Evolutionary conservation across 2,329 filamentous ascomycete species (phyloP), one percentile per base, ranked within the genome.

Genomic region (Falciphora oryzae): DNA sequence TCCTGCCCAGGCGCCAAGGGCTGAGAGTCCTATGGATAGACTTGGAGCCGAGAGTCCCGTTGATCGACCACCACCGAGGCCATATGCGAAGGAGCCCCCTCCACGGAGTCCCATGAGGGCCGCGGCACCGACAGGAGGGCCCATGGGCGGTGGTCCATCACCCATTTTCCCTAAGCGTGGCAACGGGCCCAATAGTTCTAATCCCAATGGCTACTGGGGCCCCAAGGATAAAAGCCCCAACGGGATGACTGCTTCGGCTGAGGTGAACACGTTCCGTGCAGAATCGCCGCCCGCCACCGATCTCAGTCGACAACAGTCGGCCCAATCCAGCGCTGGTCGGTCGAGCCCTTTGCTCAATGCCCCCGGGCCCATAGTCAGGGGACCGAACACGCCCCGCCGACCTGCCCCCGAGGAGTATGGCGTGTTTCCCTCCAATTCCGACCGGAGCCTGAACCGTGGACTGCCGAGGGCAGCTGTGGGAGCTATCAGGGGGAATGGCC

Each of bases 11-110:
- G 31, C 16, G 18, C 56, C 64, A 28, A 64, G 63, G n/a, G 38
- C 63, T 4, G 38, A 64, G 32, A 65, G 64, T 22, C 64, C 64
- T 14, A 59, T 60, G 61, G 44, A 53, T 25, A 22, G 44, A 11
- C 7, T n/a, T 3, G 44, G 44, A 53, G 44, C 44, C 22, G 44
- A 53, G 59, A 64, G 63, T 28, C 63, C 63, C 2, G 61, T 64
- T 44, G 63, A 59, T 27, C 27, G 63, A 10, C 53, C 57, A 18
- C 57, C 57, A 1, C 57, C 57, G 8, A 53, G 44, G 44, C 44
- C 44, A n/a, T 53, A n/a, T 25, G 44, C 44, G 18, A 22, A 25
- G 44, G 57, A 58, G 7, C 57, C 57, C 13, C 57, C 57, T 18
- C 57, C 57, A 28, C 57, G 57, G 13, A 58, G 29, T 11, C 57